phyloP scores from a whole-genome alignment of 1,139 yeast genomes.

The Suhomyces yuchorum region DNA sequence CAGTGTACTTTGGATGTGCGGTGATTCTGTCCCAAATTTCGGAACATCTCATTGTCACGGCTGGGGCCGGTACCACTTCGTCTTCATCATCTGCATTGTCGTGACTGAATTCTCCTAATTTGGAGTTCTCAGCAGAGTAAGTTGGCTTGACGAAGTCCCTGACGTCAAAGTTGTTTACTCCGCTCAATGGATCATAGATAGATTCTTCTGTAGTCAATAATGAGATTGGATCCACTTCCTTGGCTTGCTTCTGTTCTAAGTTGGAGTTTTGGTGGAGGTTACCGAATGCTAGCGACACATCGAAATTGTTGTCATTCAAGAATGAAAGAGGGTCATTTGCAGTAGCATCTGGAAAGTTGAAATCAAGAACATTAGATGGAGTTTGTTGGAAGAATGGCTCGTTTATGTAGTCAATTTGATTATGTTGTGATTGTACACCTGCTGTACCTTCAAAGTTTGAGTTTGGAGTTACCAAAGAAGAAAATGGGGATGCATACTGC shows the following conservation, averaged over 20 bases:
- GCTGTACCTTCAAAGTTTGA: slow-evolving; percentile 9
- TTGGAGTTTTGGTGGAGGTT: slow-evolving; percentile 8
- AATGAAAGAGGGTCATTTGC: slow-evolving; percentile 46
- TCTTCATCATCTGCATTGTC: slow-evolving; percentile 28
- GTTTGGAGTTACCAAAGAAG: slow-evolving; percentile 23
- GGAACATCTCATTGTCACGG: slow-evolving; percentile 66
- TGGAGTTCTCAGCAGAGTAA: slow-evolving; percentile 15
- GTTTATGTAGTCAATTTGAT: slow-evolving; percentile 21
- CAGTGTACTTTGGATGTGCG: slow-evolving; percentile 89
- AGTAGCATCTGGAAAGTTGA: slow-evolving; percentile 12
- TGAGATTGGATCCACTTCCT: slow-evolving; percentile 36
- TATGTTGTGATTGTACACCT: background rate
- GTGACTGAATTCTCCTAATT: background rate
- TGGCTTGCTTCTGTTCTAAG: slow-evolving; percentile 12
- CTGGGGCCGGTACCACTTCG: slow-evolving; percentile 58
- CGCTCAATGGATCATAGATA: slow-evolving; percentile 61
- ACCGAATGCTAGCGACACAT: slow-evolving; percentile 51
- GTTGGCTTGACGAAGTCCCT: slow-evolving; percentile 38
- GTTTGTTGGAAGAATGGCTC: slow-evolving; percentile 33
- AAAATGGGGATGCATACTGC: slow-evolving; percentile 24
- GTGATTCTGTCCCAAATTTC: slow-evolving; percentile 97
- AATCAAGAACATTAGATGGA: slow-evolving; percentile 12
- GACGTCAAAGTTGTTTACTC: slow-evolving; percentile 35
- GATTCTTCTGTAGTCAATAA: slow-evolving; percentile 62
- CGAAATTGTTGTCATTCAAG: slow-evolving; percentile 51